A percentile compares a stretch with the other conserved stretches of the same genome.
Evolutionary conservation across 1,284 basidiomycete genomes (phyloP).

Genomic region (Tilletia setariae): DNA sequence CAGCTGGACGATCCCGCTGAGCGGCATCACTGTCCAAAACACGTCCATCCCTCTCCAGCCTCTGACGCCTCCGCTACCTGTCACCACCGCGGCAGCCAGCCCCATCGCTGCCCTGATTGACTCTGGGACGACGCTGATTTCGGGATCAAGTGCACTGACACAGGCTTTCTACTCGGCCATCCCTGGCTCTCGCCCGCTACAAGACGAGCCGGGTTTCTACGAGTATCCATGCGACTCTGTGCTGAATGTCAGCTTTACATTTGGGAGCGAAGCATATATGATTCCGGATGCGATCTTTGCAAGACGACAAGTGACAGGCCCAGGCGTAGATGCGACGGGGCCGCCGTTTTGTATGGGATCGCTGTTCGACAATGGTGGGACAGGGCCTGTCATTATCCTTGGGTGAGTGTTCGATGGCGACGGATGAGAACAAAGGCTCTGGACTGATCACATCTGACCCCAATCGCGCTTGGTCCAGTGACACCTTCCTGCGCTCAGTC

Average conservation of each 20-base stretch:
- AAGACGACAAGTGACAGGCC: background rate
- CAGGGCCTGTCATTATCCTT: background rate
- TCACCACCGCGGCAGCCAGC: conserved; percentile 27
- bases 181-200: conserved; percentile 61
- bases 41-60: conserved; percentile 35
- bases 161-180: conserved; percentile 71
- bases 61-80: background rate
- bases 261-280: background rate
- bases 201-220: background rate
- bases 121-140: conserved; percentile 86
- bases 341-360: background rate
- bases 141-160: conserved; percentile 68
- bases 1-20: conserved; percentile 58
- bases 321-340: background rate
- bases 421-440: too few species aligned
- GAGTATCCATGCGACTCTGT: background rate
- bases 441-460: too few species aligned
- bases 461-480: background rate
- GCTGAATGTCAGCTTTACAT: background rate
- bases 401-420: conserved; percentile 7
- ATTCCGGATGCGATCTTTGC: background rate
- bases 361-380: background rate
- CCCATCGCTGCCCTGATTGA: conserved; percentile 50
- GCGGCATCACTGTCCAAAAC: conserved; percentile 56
- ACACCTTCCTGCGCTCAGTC: conserved; percentile 1